Evolutionary conservation across 176 grass and related monocot species (phyloP).

Genomic region (Microstegium vimineum): DNA sequence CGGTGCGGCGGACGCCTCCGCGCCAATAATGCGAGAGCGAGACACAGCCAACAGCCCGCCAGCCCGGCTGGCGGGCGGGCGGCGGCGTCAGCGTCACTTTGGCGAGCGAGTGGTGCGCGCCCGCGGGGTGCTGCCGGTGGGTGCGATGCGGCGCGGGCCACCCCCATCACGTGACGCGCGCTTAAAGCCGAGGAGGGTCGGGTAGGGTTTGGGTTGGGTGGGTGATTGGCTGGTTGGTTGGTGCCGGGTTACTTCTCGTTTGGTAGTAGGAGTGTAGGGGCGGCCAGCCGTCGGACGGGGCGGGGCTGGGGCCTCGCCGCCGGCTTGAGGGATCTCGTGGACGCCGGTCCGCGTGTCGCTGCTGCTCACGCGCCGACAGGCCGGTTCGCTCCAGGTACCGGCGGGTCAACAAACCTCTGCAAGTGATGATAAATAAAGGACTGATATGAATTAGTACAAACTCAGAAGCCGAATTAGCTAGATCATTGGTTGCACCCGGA

Average conservation of each 20-base stretch:
- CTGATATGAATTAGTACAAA: not conserved
- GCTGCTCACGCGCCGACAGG: conserved; percentile 7
- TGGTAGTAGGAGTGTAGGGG: not conserved
- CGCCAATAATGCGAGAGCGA: not conserved
- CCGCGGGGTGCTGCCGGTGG: conserved; percentile 1
- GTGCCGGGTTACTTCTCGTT: not conserved
- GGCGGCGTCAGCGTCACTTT: not conserved
- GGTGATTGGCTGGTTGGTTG: not conserved
- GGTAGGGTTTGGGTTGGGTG: no score
- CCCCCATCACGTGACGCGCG: conserved; percentile 36
- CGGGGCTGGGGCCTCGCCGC: not conserved
- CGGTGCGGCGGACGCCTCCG: not conserved
- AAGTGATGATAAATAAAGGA: not conserved
- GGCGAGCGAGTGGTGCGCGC: not conserved
- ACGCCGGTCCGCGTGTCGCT: conserved; percentile 26
- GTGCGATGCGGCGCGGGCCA: conserved; percentile 1
- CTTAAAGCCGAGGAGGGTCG: conserved; percentile 10
- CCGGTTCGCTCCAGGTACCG: not conserved
- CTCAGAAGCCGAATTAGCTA: not conserved
- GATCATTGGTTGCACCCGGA: not conserved
- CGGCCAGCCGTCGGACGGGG: not conserved
- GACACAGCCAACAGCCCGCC: not conserved
- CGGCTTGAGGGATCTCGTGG: conserved; percentile 25
- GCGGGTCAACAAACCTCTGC: not conserved
- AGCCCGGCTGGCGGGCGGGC: not conserved